phyloP scores from a whole-genome alignment of 805 yeast species.

The Kodamaea kaohsiungensis region DNA sequence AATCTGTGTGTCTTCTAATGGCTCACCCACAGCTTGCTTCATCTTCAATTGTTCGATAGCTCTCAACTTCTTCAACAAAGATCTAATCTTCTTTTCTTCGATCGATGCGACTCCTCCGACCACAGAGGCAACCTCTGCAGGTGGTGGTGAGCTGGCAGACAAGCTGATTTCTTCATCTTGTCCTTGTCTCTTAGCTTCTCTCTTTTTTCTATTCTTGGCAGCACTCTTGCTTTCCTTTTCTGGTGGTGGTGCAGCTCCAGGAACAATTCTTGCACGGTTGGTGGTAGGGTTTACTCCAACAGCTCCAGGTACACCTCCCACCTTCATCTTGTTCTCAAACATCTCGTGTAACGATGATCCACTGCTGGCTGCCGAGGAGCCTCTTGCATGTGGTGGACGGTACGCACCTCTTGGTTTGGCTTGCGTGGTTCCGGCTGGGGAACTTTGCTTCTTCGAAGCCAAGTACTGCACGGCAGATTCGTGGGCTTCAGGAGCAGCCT shows the following conservation, averaged over 20 bases:
- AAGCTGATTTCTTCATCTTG: conserved; percentile 10
- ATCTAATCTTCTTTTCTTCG: conserved; percentile 91
- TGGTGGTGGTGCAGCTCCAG: conserved; percentile 56
- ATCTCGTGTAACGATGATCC: conserved; percentile 59
- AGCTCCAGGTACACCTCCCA: conserved; percentile 6
- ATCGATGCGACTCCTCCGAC: conserved; percentile 66
- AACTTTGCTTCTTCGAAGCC: conserved; percentile 39
- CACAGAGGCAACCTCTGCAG: conserved; percentile 37
- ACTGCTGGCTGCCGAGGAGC: conserved; percentile 35
- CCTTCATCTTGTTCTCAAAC: conserved; percentile 26
- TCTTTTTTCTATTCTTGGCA: conserved; percentile 73
- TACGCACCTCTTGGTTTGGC: conserved; percentile 84
- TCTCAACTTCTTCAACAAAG: conserved; percentile 86
- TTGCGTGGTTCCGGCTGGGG: conserved; percentile 27
- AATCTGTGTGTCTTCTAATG: conserved; percentile 89
- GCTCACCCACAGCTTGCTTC: conserved; percentile 81
- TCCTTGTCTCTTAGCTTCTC: conserved; percentile 52
- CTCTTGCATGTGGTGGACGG: conserved; percentile 94
- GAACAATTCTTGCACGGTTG: conserved; percentile 45
- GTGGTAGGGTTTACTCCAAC: conserved; percentile 22
- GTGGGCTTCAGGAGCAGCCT: conserved; percentile 68
- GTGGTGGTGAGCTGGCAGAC: conserved; percentile 11
- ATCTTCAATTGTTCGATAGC: conserved; percentile 91
- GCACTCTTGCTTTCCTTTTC: conserved; percentile 54
- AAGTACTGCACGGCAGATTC: conserved; percentile 63